A percentile compares a stretch with the other conserved stretches of the same genome.
Conservation (phyloP, 2,329 filamentous ascomycete genomes). For the Xylariales sp. region DNA sequence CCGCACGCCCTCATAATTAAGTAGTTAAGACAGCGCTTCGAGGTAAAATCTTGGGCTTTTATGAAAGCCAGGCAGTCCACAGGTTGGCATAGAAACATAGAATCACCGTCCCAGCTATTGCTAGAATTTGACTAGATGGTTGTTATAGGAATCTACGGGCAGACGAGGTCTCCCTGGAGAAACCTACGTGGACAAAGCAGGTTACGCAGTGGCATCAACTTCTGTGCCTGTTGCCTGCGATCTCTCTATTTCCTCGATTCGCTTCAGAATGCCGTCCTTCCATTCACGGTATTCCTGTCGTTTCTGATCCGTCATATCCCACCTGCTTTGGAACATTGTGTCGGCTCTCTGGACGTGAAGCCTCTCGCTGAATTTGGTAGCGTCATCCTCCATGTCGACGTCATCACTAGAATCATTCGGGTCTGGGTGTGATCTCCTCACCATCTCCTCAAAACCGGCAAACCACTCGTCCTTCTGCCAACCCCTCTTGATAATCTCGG, state of each 20-base stretch:
- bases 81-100: neutral
- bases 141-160: neutral
- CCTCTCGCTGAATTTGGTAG: slow-evolving; percentile 52
- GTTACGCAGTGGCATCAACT: slow-evolving; percentile 37
- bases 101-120: neutral
- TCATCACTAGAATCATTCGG: slow-evolving; percentile 49
- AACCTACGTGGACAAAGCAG: neutral
- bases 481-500: slow-evolving; percentile 64
- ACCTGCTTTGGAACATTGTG: slow-evolving; percentile 80
- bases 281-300: slow-evolving; percentile 71
- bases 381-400: slow-evolving; percentile 51
- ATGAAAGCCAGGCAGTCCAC: neutral
- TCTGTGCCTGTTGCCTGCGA: slow-evolving; percentile 37
- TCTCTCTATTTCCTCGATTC: slow-evolving; percentile 62
- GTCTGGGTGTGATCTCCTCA: slow-evolving; percentile 46
- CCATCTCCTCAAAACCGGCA: slow-evolving; percentile 66
- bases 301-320: slow-evolving; percentile 74
- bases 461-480: slow-evolving; percentile 76
- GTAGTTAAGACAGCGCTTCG: neutral
- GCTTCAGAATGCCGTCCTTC: slow-evolving; percentile 69
- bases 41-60: neutral
- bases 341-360: slow-evolving; percentile 63
- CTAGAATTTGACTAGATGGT: neutral
- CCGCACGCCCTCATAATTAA: neutral
- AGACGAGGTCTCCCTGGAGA: neutral